A percentile compares a stretch with the other conserved stretches of the same genome.
phyloP scores from a whole-genome alignment of 176 grass and related monocot genomes.

The Poa annua region DNA sequence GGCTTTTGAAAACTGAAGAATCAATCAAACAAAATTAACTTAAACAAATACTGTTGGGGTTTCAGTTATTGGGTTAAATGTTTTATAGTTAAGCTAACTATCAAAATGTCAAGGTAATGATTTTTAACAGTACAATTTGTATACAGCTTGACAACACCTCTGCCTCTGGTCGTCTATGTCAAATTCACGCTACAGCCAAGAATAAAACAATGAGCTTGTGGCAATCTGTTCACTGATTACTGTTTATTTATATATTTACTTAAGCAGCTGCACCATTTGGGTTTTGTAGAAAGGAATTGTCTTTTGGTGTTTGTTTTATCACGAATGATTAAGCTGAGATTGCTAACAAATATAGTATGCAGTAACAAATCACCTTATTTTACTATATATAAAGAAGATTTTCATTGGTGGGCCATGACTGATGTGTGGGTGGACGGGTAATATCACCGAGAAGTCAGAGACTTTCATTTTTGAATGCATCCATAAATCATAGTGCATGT shows the following conservation, averaged over 20 bases:
- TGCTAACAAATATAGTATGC: not conserved
- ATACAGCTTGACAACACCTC: not conserved
- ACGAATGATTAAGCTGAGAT: not conserved
- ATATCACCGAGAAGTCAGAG: slow-evolving; percentile 1
- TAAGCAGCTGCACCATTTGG: not conserved
- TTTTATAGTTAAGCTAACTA: slow-evolving; percentile 15
- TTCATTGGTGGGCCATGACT: not conserved
- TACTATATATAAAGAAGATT: not conserved
- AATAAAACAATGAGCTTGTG: slow-evolving; percentile 4
- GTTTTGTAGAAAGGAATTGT: not conserved
- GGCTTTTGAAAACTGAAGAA: slow-evolving; percentile 20
- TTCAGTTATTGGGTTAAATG: slow-evolving; percentile 5
- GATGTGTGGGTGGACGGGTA: not conserved
- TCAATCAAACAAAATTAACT: not conserved
- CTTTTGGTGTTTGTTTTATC: slow-evolving; percentile 15
- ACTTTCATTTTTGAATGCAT: not conserved
- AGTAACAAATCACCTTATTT: not conserved
- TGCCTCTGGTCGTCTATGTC: not conserved
- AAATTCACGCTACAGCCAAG: not conserved
- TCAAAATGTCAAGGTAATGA: slow-evolving; percentile 1
- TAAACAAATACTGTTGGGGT: not conserved
- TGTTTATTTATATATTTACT: not conserved
- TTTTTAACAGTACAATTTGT: slow-evolving; percentile 4
- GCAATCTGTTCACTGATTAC: not conserved
- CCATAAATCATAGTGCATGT: not conserved